phyloP scores from a whole-genome alignment of 1,284 basidiomycete species.

The Ceratobasidium theobromae region DNA sequence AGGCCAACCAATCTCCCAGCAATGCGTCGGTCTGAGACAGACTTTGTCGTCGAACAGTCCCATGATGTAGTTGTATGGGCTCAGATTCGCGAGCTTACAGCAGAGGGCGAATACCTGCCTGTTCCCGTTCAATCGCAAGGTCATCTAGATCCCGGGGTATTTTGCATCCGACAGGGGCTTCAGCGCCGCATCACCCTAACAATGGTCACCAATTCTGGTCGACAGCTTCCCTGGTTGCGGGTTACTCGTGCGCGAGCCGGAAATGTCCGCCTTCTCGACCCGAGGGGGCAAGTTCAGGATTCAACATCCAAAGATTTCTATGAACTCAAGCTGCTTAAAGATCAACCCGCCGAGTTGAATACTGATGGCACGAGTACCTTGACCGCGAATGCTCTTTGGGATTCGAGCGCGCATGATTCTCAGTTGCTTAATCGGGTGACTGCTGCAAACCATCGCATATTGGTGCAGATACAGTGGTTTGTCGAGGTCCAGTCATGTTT shows the following conservation, averaged over 20 bases:
- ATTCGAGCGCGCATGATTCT: conserved; percentile 90
- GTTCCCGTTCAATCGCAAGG: conserved; percentile 81
- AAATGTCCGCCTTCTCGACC: conserved; percentile 81
- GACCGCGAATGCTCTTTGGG: conserved; percentile 80
- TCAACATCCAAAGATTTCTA: conserved; percentile 66
- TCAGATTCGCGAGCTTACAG: conserved; percentile 83
- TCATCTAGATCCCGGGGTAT: conserved; percentile 80
- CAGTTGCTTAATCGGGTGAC: conserved; percentile 85
- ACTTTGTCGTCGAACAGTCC: conserved; percentile 83
- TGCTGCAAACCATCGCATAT: conserved; percentile 70
- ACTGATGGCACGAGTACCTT: conserved; percentile 79
- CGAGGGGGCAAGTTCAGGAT: conserved; percentile 78
- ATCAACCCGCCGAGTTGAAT: conserved; percentile 70
- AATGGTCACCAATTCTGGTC: conserved; percentile 85
- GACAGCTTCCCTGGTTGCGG: conserved; percentile 82
- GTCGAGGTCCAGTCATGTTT: conserved; percentile 81
- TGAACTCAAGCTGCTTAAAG: conserved; percentile 70
- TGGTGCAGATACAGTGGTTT: conserved; percentile 76
- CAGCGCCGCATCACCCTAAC: conserved; percentile 81
- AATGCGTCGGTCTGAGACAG: conserved; percentile 90
- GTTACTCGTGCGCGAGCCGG: conserved; percentile 78
- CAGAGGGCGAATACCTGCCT: conserved; percentile 80
- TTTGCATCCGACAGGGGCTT: conserved; percentile 89
- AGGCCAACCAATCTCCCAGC: conserved; percentile 51
- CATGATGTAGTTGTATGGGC: conserved; percentile 89